These are phyloP conservation scores for Saccharomyces hybrid DNA, from an alignment of 1,139 yeast species.

Conservation along the genomic window DNA sequence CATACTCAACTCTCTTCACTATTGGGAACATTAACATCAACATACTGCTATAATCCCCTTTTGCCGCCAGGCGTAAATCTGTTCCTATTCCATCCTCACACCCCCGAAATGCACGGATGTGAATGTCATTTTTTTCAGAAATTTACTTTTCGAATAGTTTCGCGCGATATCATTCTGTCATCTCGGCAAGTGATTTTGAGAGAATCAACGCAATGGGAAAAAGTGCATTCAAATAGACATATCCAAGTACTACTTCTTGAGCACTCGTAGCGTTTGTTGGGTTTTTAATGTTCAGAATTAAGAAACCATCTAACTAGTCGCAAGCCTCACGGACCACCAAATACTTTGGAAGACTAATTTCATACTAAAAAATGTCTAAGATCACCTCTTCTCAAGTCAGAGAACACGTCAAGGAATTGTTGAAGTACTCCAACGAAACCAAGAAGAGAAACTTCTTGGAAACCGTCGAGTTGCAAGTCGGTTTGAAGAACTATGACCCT, in stretches of 20 bases:
- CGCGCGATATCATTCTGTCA: too few species aligned
- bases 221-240: not conserved
- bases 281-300: not conserved
- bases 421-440: slow-evolving; percentile 86
- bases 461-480: slow-evolving; percentile 99
- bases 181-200: too few species aligned
- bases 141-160: too few species aligned
- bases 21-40: too few species aligned
- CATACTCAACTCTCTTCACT: too few species aligned
- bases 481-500: slow-evolving; percentile 99
- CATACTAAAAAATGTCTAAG: slow-evolving; percentile 63
- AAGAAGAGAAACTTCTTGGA: slow-evolving; percentile 99
- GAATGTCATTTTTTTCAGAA: too few species aligned
- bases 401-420: slow-evolving; percentile 89
- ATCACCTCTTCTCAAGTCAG: slow-evolving; percentile 90
- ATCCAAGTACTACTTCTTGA: not conserved
- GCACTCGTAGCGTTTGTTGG: not conserved
- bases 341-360: slow-evolving; percentile 14
- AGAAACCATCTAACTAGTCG: slow-evolving; percentile 7
- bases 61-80: too few species aligned
- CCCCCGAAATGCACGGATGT: too few species aligned
- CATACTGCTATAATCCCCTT: too few species aligned
- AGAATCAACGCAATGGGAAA: too few species aligned
- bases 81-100: too few species aligned
- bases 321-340: slow-evolving; percentile 18